Evolutionary conservation across 441 rosid species (phyloP).

Genomic region (Lepidium campestre): DNA sequence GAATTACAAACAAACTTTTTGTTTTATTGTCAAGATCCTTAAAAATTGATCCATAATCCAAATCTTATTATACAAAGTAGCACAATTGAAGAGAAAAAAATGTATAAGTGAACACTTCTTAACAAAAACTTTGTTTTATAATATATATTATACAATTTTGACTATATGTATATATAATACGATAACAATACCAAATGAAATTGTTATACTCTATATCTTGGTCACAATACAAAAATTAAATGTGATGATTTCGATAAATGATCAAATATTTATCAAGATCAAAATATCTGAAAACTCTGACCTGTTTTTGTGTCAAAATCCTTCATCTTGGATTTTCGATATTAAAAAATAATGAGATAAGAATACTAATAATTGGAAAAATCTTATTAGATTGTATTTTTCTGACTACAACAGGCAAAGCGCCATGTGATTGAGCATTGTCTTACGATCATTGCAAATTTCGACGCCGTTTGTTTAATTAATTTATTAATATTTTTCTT

Average conservation of each 20-base stretch:
- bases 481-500: not conserved
- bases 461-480: constrained; percentile 23
- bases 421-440: constrained; percentile 19
- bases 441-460: constrained; percentile 20
- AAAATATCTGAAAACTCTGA: not conserved
- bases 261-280: not conserved
- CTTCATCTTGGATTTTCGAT: constrained; percentile 5
- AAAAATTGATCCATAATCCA: too few relatives aligned
- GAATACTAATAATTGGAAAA: constrained; percentile 11
- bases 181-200: not conserved
- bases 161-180: too few relatives aligned
- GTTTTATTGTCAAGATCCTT: too few relatives aligned
- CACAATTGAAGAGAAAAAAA: too few relatives aligned
- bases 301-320: not conserved
- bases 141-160: too few relatives aligned
- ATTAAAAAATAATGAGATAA: not conserved
- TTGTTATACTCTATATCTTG: not conserved
- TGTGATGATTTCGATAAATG: not conserved
- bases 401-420: constrained; percentile 8
- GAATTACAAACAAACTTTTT: too few relatives aligned
- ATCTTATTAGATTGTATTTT: constrained; percentile 21
- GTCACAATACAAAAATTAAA: not conserved
- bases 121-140: too few relatives aligned
- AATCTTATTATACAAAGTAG: too few relatives aligned
- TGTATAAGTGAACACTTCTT: too few relatives aligned